A percentile compares a stretch with the other conserved stretches of the same genome.
phyloP scores from a whole-genome alignment of 2,329 filamentous ascomycete species.

The Trichocomaceae sp. region DNA sequence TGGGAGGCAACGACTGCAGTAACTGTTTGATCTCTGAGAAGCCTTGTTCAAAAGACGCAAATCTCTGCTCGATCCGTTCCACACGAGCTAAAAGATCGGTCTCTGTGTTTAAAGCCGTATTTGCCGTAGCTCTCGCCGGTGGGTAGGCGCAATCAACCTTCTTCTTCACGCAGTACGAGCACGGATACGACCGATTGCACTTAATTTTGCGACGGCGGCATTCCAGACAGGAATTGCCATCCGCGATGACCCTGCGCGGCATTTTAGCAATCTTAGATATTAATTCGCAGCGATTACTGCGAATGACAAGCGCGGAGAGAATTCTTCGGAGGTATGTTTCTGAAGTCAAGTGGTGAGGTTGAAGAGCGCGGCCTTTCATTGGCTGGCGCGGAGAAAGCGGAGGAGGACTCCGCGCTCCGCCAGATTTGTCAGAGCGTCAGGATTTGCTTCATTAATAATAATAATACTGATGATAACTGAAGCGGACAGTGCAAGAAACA shows the following conservation, averaged over 20 bases:
- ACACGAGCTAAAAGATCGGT: not conserved
- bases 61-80: not conserved
- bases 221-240: slow-evolving; percentile 26
- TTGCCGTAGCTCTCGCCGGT: slow-evolving; percentile 13
- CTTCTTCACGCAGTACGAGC: slow-evolving; percentile 39
- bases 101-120: not conserved
- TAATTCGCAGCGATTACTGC: no score
- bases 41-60: not conserved
- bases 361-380: not conserved
- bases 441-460: not conserved
- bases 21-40: not conserved
- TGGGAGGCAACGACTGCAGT: not conserved
- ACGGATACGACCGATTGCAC: slow-evolving; percentile 34
- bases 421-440: not conserved
- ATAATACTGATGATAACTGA: no score
- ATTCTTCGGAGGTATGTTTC: no score
- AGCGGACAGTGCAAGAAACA: no score
- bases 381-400: slow-evolving; percentile 2
- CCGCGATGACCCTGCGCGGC: not conserved
- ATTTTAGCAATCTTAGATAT: not conserved
- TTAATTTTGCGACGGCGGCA: slow-evolving; percentile 39
- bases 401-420: not conserved
- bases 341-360: no score
- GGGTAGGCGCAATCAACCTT: slow-evolving; percentile 30
- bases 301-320: not conserved